Evolutionary conservation across 805 yeast genomes (phyloP), one percentile per base, ranked within the genome.

Genomic region (Spathaspora girioi): DNA sequence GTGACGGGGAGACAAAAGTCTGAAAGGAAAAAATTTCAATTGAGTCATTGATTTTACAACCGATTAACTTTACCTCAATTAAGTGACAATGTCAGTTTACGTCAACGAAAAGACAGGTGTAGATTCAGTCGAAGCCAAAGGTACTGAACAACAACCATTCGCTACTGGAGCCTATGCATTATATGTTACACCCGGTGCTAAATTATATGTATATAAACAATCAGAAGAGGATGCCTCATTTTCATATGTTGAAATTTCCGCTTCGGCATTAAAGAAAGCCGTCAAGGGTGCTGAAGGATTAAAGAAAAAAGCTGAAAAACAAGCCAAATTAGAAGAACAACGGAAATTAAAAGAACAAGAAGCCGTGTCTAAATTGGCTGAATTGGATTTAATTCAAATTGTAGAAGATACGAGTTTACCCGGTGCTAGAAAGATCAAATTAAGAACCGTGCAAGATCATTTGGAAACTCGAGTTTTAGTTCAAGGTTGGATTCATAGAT

Each of bases 401-500:
- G 79, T 68, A 53, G 88, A 89, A 67, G 97, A 94, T 65, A 62
- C 73, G 45, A 78, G 89, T 12, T 79, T 89, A 60, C 91, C 96
- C 50, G 65, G 61, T 35, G 93, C 97, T 44, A 65, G 70, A 50
- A 81, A 75, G 63, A 78, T 83, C 68, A 92, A 89, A 73, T 80
- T 94, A 62, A 69, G 75, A 54, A 59, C 78, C 9, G 69, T 85
- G 48, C 78, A 78, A 52, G 77, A 73, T 5, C 62, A 70, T 61
- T 78, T 90, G 42, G 94, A 83, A 52, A 59, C 75, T 55, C 83
- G 99, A 69, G 90, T 90, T 49, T 67, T 77, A 50, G 86, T 93
- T 43, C 84, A 83, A 57, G 99, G 99, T 55, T 94, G 99, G 99
- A 79, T 94, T 55, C 99, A 94, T 71, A 86, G 99, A 68, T 78